phyloP scores from a whole-genome alignment of 805 yeast species.

The Ogataea zsoltii region DNA sequence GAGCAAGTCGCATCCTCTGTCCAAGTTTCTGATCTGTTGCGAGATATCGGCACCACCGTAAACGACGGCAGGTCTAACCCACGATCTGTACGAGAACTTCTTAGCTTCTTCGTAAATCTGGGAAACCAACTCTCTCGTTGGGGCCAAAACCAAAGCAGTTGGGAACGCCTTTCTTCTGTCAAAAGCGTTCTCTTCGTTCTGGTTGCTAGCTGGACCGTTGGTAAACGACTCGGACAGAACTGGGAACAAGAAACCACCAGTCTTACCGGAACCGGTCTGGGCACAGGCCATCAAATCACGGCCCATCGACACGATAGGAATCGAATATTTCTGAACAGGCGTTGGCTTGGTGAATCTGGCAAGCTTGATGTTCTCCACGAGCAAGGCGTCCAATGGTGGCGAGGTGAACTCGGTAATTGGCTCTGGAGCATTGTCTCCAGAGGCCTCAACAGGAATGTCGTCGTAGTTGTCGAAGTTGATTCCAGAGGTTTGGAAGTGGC shows the following conservation, averaged over 20 bases:
- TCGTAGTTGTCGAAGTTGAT: slow-evolving; percentile 98
- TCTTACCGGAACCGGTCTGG: slow-evolving; percentile 99
- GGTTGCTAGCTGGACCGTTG: slow-evolving; percentile 75
- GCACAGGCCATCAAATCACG: slow-evolving; percentile 93
- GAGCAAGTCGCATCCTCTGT: slow-evolving; percentile 91
- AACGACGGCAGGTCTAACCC: slow-evolving; percentile 95
- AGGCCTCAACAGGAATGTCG: slow-evolving; percentile 97
- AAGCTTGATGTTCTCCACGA: slow-evolving; percentile 81
- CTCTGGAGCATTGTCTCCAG: slow-evolving; percentile 94
- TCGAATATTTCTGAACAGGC: slow-evolving; percentile 90
- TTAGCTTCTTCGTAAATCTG: slow-evolving; percentile 96
- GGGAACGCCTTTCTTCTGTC: slow-evolving; percentile 84
- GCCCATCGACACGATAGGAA: slow-evolving; percentile 69
- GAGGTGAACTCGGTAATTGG: slow-evolving; percentile 83
- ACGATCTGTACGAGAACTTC: slow-evolving; percentile 94
- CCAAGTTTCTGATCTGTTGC: slow-evolving; percentile 81
- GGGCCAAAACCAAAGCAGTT: slow-evolving; percentile 93
- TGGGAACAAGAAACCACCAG: slow-evolving; percentile 99
- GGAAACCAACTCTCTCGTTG: slow-evolving; percentile 98
- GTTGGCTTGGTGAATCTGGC: slow-evolving; percentile 96
- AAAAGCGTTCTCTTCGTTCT: slow-evolving; percentile 44
- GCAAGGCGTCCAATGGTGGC: slow-evolving; percentile 86
- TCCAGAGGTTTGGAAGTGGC: slow-evolving; percentile 86
- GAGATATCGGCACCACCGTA: slow-evolving; percentile 98
- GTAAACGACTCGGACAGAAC: slow-evolving; percentile 88